Percentiles rank a stretch among this genome's conserved stretches.
These are phyloP conservation scores for Ogataea pignaliae DNA, from an alignment of 805 yeast genomes.

Conservation along the genomic window DNA sequence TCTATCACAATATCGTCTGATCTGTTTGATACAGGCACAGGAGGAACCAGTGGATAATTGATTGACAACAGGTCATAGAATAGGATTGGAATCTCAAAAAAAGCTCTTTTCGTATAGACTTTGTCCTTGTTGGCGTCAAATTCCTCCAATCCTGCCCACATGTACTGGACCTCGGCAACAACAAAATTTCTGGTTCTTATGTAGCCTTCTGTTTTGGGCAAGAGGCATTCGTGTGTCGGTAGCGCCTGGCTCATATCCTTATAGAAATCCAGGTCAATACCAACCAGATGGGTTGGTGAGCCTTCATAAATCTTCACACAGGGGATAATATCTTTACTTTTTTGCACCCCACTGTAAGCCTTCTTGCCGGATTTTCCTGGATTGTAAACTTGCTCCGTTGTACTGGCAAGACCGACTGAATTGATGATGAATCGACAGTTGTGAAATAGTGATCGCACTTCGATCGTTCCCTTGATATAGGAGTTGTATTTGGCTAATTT, in stretches of 20 bases:
- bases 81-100: conserved; percentile 2
- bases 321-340: neutral
- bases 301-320: neutral
- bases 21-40: neutral
- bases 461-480: neutral
- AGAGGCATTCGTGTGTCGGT: conserved; percentile 1
- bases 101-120: conserved; percentile 1
- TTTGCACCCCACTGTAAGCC: conserved; percentile 1
- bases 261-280: conserved; percentile 1
- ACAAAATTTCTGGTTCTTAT: neutral
- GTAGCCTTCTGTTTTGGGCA: neutral
- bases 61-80: neutral
- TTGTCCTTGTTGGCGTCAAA: neutral
- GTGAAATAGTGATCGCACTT: neutral
- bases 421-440: neutral
- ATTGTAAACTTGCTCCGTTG: neutral
- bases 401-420: neutral
- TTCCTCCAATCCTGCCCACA: neutral
- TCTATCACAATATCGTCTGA: conserved; percentile 1
- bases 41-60: neutral
- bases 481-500: neutral
- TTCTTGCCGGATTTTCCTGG: conserved; percentile 2
- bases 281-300: neutral
- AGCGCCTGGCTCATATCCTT: neutral
- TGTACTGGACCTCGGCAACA: conserved; percentile 1